phyloP scores from a whole-genome alignment of 2,329 filamentous ascomycete genomes.

The Penicillium sp. region DNA sequence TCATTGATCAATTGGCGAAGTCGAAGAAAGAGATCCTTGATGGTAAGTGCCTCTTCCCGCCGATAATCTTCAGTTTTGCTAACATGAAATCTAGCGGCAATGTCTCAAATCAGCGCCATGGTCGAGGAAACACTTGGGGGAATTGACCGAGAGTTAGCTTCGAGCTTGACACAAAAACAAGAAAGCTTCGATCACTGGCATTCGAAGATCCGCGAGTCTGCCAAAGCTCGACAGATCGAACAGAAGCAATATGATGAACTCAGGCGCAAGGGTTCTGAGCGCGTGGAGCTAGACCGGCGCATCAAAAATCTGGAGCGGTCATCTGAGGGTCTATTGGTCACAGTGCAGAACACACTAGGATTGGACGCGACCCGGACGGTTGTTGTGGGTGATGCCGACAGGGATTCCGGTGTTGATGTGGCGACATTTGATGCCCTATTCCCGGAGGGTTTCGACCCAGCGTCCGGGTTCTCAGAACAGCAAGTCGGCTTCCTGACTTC shows the following conservation, averaged over 20 bases:
- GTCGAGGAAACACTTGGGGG: constrained; percentile 80
- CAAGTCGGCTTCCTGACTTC: constrained; percentile 46
- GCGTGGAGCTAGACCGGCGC: constrained; percentile 64
- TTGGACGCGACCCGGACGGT: constrained; percentile 47
- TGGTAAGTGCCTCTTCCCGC: constrained; percentile 29
- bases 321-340: constrained; percentile 65
- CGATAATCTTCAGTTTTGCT: constrained; percentile 27
- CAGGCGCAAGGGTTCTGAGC: constrained; percentile 61
- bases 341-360: constrained; percentile 49
- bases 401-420: constrained; percentile 38
- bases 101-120: constrained; percentile 51
- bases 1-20: constrained; percentile 44
- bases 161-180: constrained; percentile 80
- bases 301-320: constrained; percentile 75
- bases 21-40: constrained; percentile 47
- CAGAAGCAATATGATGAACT: constrained; percentile 70
- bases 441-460: constrained; percentile 41
- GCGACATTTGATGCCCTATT: constrained; percentile 38
- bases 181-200: constrained; percentile 78
- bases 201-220: constrained; percentile 73
- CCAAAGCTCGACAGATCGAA: constrained; percentile 73
- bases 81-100: constrained; percentile 34
- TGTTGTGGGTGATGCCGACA: constrained; percentile 49
- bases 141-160: constrained; percentile 73
- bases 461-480: constrained; percentile 39